Evolutionary conservation across 2,329 filamentous ascomycete genomes (phyloP), one percentile per base, ranked within the genome.

Genomic region (Hypoxylon sp.): DNA sequence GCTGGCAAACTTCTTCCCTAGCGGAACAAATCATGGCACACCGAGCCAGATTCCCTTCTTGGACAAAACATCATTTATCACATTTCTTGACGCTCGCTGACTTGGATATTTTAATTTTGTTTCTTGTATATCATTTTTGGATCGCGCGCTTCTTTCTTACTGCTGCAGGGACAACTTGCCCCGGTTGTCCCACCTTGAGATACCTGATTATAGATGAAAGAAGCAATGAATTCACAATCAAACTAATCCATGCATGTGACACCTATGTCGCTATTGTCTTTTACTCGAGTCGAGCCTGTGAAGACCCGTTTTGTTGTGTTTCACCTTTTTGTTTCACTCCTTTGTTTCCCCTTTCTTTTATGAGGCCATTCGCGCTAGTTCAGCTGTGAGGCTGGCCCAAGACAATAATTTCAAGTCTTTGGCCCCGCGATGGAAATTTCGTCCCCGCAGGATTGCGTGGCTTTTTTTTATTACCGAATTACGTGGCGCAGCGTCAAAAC

Each of bases 121-220:
- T 68, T 68, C 60, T 1, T 70, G 66, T 68, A 64, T 57, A 68
- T 70, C 65, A 28, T 60, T 62, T 64, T 43, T 59, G 53, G 32
- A 57, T 51, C 9, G 46, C 43, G 58, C 49, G 58, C 49, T 63
- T 65, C 46, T 61, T 63, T 65, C 46, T 61, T 61, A 21, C 56
- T 64, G 36, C 5, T 41, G 52, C n/a, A 57, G 45, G 63, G 60
- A 70, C 64, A 67, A 63, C 57, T 43, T 30, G 58, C 65, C 65
- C 68, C 56, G 49, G 61, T 70, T 67, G 58, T 67, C 48, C 55
- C 25, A 32, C 38, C 41, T 43, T 53, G 11, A 64, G 49, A 43
- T 61, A 60, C 53, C 52, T 55, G 21, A 50, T 41, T 48, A 63
- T 58, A 68, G 56, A 66, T 41, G 34, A 43, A 65, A n/a, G 21